These are phyloP conservation scores for Pseudocercospora vitis DNA, from an alignment of 2,329 filamentous ascomycete species.

Conservation along the genomic window DNA sequence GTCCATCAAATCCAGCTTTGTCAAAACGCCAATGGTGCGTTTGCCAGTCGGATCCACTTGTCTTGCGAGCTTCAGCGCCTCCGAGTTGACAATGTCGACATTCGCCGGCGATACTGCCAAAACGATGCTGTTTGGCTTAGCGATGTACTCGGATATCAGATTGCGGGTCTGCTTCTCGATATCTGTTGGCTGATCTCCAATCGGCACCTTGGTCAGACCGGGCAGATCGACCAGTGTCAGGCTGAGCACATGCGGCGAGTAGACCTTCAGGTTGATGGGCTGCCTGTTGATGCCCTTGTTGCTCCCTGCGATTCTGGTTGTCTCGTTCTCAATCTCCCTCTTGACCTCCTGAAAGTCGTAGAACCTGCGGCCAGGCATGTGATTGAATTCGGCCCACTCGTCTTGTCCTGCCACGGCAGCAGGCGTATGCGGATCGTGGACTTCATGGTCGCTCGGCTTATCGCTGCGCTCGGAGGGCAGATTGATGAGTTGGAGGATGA, in stretches of 20 bases:
- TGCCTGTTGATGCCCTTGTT: constrained; percentile 99
- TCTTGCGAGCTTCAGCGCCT: constrained; percentile 91
- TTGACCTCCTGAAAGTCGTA: constrained; percentile 92
- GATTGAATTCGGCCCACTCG: constrained; percentile 94
- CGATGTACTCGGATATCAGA: constrained; percentile 96
- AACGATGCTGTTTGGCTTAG: constrained; percentile 97
- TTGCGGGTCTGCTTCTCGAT: constrained; percentile 98
- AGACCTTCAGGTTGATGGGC: constrained; percentile 97
- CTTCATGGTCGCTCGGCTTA: constrained; percentile 63
- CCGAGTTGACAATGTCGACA: constrained; percentile 97
- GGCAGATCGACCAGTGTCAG: constrained; percentile 94
- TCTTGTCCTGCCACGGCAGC: constrained; percentile 67
- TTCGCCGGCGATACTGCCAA: constrained; percentile 96
- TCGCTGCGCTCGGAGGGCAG: constrained; percentile 74
- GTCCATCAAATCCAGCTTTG: constrained; percentile 97
- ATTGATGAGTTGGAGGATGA: constrained; percentile 98
- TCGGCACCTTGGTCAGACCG: constrained; percentile 93
- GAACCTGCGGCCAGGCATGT: constrained; percentile 84
- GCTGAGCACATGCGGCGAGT: constrained; percentile 94
- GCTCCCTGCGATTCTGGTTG: constrained; percentile 86
- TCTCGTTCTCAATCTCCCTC: constrained; percentile 96
- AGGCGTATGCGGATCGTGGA: constrained; percentile 72
- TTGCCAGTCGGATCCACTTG: constrained; percentile 94
- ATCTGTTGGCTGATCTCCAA: constrained; percentile 94
- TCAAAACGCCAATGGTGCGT: constrained; percentile 93